A percentile compares a stretch with the other conserved stretches of the same genome.
phyloP scores from a whole-genome alignment of 176 grass and related monocot species.

The Canna indica region DNA sequence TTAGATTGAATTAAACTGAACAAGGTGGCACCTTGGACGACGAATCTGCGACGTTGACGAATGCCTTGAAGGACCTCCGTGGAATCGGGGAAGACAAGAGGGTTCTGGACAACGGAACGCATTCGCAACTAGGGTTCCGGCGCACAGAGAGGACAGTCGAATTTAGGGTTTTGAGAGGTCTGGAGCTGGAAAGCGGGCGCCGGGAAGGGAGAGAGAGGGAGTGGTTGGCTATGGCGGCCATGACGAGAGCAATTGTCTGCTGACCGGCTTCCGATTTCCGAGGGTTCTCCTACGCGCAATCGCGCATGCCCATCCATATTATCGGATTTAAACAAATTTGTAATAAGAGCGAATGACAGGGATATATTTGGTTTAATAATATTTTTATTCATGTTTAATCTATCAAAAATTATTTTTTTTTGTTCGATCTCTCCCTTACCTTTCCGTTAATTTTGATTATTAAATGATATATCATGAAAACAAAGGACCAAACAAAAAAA shows the following conservation, averaged over 20 bases:
- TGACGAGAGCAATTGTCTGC: background rate
- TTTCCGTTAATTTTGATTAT: too few relatives aligned
- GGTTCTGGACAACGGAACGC: background rate
- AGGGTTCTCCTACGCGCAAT: background rate
- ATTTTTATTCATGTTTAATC: too few relatives aligned
- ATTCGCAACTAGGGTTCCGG: background rate
- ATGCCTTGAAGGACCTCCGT: background rate
- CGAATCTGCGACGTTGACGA: slow-evolving; percentile 9
- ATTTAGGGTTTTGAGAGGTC: background rate
- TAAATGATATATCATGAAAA: too few relatives aligned
- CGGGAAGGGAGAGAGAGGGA: slow-evolving; percentile 5
- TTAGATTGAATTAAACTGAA: background rate
- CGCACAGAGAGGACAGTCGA: background rate
- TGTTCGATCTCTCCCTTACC: too few relatives aligned
- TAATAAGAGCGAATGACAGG: background rate
- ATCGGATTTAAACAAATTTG: background rate
- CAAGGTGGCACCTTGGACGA: slow-evolving; percentile 1
- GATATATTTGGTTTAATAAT: too few relatives aligned
- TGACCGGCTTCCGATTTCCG: background rate
- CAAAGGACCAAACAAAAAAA: too few relatives aligned
- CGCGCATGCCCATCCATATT: background rate
- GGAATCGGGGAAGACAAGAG: background rate
- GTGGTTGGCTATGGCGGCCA: slow-evolving; percentile 9
- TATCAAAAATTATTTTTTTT: too few relatives aligned
- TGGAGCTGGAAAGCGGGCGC: background rate